Evolutionary conservation across 768 basidiomycete species (phyloP).

Genomic region (Tubosaeta sp.): DNA sequence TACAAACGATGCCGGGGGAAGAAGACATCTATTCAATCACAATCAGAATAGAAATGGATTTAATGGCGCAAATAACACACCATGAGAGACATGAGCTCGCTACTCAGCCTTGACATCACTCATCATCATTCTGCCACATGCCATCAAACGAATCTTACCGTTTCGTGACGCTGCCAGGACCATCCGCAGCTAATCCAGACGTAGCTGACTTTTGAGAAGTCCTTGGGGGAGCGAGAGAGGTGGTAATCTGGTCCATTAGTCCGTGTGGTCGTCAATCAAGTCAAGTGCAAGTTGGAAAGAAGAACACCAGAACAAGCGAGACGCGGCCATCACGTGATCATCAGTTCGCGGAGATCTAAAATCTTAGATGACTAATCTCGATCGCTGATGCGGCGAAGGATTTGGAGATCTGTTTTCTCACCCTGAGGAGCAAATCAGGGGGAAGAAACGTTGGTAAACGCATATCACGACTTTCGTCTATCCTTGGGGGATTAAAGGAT

Average conservation of each 20-base stretch:
- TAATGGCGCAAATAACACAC: slow-evolving; percentile 40
- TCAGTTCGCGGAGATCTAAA: neutral
- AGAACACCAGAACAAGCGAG: neutral
- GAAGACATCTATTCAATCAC: slow-evolving; percentile 67
- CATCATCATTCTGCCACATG: slow-evolving; percentile 1
- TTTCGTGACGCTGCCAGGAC: slow-evolving; percentile 78
- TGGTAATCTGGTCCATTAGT: slow-evolving; percentile 66
- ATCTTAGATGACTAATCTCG: neutral
- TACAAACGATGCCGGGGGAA: slow-evolving; percentile 79
- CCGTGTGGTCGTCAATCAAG: slow-evolving; percentile 16
- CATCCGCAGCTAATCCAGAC: slow-evolving; percentile 49
- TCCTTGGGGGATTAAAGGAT: too few relatives aligned
- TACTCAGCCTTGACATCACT: slow-evolving; percentile 52
- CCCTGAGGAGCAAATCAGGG: too few relatives aligned
- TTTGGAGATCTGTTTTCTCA: too few relatives aligned
- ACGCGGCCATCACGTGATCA: slow-evolving; percentile 32
- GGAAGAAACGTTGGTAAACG: too few relatives aligned
- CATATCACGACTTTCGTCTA: too few relatives aligned
- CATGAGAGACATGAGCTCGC: slow-evolving; percentile 87
- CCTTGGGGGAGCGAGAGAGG: slow-evolving; percentile 59
- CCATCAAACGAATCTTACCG: slow-evolving; percentile 42
- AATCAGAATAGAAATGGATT: slow-evolving; percentile 2
- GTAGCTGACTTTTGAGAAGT: slow-evolving; percentile 54
- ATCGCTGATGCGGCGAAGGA: neutral
- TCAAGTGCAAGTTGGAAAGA: slow-evolving; percentile 9